Evolutionary conservation across 2,329 filamentous ascomycete genomes (phyloP).

Genomic region (Trichoderma aggressivum): DNA sequence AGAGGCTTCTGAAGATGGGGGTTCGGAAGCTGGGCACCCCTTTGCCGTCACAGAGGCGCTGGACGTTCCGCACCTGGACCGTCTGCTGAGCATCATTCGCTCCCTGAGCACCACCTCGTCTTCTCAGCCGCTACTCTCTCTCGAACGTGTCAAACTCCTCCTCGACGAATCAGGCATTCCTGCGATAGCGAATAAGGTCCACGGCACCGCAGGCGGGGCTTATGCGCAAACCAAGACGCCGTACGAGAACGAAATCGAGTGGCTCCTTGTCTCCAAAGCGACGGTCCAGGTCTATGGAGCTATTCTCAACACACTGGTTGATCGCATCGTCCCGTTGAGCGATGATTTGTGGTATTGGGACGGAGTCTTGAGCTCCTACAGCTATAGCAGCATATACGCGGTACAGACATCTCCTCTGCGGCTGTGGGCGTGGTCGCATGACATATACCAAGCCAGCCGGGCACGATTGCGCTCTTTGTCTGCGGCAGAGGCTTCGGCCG

Average conservation of each 20-base stretch:
- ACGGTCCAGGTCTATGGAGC: constrained; percentile 86
- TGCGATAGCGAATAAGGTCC: constrained; percentile 36
- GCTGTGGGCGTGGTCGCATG: constrained; percentile 67
- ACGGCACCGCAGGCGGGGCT: constrained; percentile 30
- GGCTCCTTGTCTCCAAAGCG: constrained; percentile 87
- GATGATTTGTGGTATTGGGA: constrained; percentile 97
- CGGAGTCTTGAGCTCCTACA: constrained; percentile 74
- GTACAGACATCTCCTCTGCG: constrained; percentile 79
- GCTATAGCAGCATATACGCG: constrained; percentile 77
- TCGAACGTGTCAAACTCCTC: constrained; percentile 57
- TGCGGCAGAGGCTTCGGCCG: constrained; percentile 29
- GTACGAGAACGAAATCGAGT: constrained; percentile 78
- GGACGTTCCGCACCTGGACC: constrained; percentile 53
- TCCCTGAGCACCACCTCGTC: constrained; percentile 67
- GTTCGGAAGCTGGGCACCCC: constrained; percentile 34
- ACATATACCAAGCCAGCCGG: constrained; percentile 64
- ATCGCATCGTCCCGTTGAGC: constrained; percentile 77
- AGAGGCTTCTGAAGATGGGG: constrained; percentile 42
- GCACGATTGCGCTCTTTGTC: constrained; percentile 40
- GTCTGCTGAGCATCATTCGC: constrained; percentile 66
- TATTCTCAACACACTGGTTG: constrained; percentile 71
- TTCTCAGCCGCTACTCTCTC: constrained; percentile 58
- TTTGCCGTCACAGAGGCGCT: constrained; percentile 41
- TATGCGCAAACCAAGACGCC: constrained; percentile 37
- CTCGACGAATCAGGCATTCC: constrained; percentile 61